Conservation (phyloP, 1,139 yeast genomes). For the Diutina scorzettiae region DNA sequence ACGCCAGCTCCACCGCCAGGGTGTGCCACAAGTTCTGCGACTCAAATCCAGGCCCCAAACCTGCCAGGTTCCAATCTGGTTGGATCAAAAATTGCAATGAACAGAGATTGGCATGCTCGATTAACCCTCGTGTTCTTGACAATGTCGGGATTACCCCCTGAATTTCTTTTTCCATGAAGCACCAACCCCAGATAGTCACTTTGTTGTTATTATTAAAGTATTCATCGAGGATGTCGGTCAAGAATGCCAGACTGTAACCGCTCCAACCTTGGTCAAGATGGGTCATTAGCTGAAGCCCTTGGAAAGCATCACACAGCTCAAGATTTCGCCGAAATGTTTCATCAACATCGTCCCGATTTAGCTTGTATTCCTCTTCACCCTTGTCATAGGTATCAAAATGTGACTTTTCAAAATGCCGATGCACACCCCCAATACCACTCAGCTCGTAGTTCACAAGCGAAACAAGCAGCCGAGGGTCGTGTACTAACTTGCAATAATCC, state of each 20-base stretch:
- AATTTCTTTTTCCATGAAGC: not conserved
- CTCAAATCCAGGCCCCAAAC: not conserved
- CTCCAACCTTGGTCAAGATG: conserved; percentile 1
- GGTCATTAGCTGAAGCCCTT: not conserved
- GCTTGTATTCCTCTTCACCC: not conserved
- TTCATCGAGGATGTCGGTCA: not conserved
- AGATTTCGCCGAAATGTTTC: not conserved
- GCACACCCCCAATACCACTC: not conserved
- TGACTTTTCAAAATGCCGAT: not conserved
- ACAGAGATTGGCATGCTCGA: not conserved
- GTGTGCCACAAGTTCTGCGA: not conserved
- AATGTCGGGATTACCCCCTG: not conserved
- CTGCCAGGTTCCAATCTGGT: not conserved
- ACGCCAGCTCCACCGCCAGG: conserved; percentile 2
- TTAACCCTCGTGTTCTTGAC: not conserved
- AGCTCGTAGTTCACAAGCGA: not conserved
- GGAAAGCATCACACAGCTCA: conserved; percentile 3
- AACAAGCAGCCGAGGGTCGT: not conserved
- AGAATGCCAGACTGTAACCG: not conserved
- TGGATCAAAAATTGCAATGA: not conserved
- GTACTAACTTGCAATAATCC: not conserved
- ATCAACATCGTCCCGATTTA: not conserved
- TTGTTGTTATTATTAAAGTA: conserved; percentile 4
- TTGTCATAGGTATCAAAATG: not conserved
- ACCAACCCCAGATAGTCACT: conserved; percentile 1